Evolutionary conservation across 1,284 basidiomycete species (phyloP), one percentile per base, ranked within the genome.

Genomic region (Prillingera fragicola): DNA sequence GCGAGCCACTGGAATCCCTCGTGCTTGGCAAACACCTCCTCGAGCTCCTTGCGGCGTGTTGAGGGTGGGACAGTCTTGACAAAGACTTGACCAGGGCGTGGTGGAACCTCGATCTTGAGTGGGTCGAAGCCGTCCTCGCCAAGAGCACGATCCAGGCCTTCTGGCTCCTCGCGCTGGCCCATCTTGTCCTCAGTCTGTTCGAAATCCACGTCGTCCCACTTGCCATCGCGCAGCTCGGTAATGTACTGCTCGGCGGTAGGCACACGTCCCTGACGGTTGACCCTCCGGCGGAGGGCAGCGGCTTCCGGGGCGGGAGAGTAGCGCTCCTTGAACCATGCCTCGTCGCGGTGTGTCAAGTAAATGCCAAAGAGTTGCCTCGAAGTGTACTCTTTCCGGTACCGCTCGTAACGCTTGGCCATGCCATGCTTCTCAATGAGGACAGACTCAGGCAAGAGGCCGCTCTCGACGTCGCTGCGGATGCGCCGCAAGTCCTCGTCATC

Each of bases 251-350:
- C 77, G 40, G 84, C 70, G 54, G 81, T 78, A 21, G 83, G 82
- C 60, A 79, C 81, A 79, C 87, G 85, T 7, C 87, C 89, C 57
- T 85, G 81, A 66, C 80, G 83, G 67, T 84, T 80, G 48, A 89
- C 79, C 56, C 87, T 78, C 49, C 75, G 76, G 55, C 91, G 82
- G 62, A 89, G 73, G 34, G 77, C 75, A 41, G 77, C 76, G 60
- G 77, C 79, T 57, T 87, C 84, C 37, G 80, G 73, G 17, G 79
- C 69, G 41, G 83, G 82, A 44, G 87, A 85, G 73, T 96, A 96
- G 68, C 87, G 87, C 75, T 96, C 91, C 49, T 82, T 80, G 74
- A 94, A 95, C 91, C 91, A 96, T 8, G 85, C 83, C 17, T 86
- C 87, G 63, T 85, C 84, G 70, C 82, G 80, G 73, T 92, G 89